Evolutionary conservation across 192 early-diverging fungal genomes (phyloP), one percentile per base, ranked within the genome.

Genomic region (Coemansia erecta): DNA sequence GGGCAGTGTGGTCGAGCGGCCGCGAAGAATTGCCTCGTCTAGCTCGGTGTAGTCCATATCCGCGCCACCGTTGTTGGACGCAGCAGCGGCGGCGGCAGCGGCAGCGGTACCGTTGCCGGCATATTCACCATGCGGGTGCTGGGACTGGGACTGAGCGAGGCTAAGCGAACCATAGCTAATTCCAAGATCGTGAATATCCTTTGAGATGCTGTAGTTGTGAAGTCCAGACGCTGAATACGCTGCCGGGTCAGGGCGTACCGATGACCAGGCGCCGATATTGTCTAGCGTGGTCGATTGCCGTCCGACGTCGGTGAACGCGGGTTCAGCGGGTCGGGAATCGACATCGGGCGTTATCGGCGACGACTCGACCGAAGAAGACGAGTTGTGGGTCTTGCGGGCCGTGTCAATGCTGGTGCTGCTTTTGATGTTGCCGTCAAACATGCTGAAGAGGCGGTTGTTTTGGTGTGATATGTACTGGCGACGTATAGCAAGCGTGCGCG

Each of bases 21-120:
- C 75, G 24, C 75, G 64, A 6, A 78, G 65, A 44, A 78, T 78
- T 8, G 75, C 75, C 49, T 78, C 75, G 24, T 78, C 75, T n/a
- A 78, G 64, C 65, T 61, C 65, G 0, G 75, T 53, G 39, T 72
- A 78, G 56, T 78, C 75, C 26, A 67, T 40, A 4, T 77, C 64
- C 14, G 28, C 45, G n/a, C 22, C 13, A 10, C 13, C 13, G 24
- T 47, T 37, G 21, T 23, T 51, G 7, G 28, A 15, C 19, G 23
- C 39, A 18, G 12, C 24, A 1, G 43, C 53, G 3, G 18, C 44
- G n/a, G 26, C 28, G 21, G 19, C 19, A 14, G 13, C 33, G 13
- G 11, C 33, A 45, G 26, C 4, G 26, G 18, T 19, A 17, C 23
- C 31, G 24, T 11, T 44, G 28, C 19, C 24, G 10, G 54, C 10